Conservation (phyloP, 495 filamentous ascomycete species). For the Penicillium malachiteum region DNA sequence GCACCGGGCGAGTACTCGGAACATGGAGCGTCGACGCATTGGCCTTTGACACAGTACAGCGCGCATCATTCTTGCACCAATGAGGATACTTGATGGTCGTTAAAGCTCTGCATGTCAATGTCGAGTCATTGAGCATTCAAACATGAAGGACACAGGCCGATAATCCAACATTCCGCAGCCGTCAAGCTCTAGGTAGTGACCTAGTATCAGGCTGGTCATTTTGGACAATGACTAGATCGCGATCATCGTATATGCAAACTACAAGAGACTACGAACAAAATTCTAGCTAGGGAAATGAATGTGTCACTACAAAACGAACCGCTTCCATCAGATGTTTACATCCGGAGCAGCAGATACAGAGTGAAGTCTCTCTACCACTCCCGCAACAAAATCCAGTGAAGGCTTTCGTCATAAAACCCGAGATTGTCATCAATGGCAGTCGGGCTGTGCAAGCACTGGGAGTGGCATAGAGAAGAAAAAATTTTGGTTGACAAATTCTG, state of each 20-base stretch:
- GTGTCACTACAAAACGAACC: conserved; percentile 70
- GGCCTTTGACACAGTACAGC: neutral
- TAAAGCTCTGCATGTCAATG: no score
- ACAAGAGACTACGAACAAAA: neutral
- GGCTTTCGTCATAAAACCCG: conserved; percentile 48
- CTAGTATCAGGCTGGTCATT: neutral
- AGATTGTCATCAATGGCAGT: conserved; percentile 50
- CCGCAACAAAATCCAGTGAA: conserved; percentile 69
- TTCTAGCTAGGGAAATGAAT: conserved; percentile 27
- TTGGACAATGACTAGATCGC: neutral
- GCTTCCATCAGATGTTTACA: conserved; percentile 69
- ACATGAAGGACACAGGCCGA: no score
- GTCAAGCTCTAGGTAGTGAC: neutral
- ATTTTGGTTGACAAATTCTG: conserved; percentile 19
- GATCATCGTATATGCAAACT: neutral
- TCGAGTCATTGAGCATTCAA: no score
- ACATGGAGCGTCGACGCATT: neutral
- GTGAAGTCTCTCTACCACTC: conserved; percentile 72
- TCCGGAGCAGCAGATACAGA: conserved; percentile 97
- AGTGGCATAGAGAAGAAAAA: conserved; percentile 42
- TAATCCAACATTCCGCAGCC: no score
- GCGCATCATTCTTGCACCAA: no score
- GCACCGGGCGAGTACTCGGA: neutral
- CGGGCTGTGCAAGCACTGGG: conserved; percentile 51
- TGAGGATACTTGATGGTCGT: no score